Evolutionary conservation across 768 basidiomycete species (phyloP).

Genomic region (Boletus huronensis): DNA sequence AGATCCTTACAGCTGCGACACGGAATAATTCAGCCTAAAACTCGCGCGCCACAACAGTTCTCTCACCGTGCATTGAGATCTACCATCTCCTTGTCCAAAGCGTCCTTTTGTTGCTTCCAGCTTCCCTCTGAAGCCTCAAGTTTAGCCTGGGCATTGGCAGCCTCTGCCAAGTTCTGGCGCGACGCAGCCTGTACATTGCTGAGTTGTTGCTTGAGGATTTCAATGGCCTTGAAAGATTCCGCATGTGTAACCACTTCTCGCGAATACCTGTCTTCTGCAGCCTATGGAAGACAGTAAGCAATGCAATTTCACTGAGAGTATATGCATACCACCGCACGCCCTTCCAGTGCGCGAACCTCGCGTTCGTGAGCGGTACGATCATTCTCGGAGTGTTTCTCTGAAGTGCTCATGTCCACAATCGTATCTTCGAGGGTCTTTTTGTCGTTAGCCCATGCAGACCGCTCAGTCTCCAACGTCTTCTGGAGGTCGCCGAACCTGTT

Average conservation of each 20-base stretch:
- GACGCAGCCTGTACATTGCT: slow-evolving; percentile 46
- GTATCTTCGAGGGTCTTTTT: slow-evolving; percentile 81
- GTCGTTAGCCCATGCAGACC: slow-evolving; percentile 67
- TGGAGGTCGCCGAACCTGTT: slow-evolving; percentile 56
- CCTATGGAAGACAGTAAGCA: slow-evolving; percentile 31
- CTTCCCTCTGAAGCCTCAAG: slow-evolving; percentile 67
- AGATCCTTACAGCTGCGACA: slow-evolving; percentile 64
- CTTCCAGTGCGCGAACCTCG: slow-evolving; percentile 64
- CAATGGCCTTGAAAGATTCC: slow-evolving; percentile 73
- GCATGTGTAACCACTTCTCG: slow-evolving; percentile 84
- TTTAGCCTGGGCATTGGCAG: slow-evolving; percentile 75
- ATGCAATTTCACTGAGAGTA: background rate
- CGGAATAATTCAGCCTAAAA: background rate
- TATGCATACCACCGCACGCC: slow-evolving; percentile 57
- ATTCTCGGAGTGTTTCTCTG: slow-evolving; percentile 63
- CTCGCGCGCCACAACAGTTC: background rate
- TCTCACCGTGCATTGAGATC: slow-evolving; percentile 69
- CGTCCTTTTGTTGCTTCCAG: slow-evolving; percentile 76
- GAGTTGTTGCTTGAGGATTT: slow-evolving; percentile 62
- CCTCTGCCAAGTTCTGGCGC: slow-evolving; percentile 56
- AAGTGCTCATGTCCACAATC: slow-evolving; percentile 74
- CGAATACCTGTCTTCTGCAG: slow-evolving; percentile 78
- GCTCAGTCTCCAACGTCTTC: slow-evolving; percentile 64
- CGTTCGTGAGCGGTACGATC: slow-evolving; percentile 62
- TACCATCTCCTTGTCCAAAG: slow-evolving; percentile 71